These are phyloP conservation scores for Mycena kentingensis DNA, from an alignment of 768 basidiomycete genomes.

Conservation along the genomic window DNA sequence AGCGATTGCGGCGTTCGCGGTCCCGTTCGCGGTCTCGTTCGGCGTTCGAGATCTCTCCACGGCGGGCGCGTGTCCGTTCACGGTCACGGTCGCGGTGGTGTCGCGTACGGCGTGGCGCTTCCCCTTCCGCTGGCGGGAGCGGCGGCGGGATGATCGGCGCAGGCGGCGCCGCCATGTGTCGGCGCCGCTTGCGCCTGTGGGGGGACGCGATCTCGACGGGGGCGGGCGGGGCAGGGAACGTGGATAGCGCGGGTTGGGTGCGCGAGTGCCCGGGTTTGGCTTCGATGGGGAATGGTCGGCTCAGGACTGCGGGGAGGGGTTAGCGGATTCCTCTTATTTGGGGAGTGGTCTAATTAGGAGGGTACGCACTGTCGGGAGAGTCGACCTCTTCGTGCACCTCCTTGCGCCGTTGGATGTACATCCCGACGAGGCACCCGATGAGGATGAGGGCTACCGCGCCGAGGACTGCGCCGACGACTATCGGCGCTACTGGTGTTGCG, in stretches of 20 bases:
- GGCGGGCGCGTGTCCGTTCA: neutral
- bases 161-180: neutral
- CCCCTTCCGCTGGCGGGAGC: too few relatives aligned
- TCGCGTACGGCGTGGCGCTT: neutral
- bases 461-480: neutral
- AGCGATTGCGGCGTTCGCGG: neutral
- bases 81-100: neutral
- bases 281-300: constrained; percentile 7
- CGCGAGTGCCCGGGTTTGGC: constrained; percentile 5
- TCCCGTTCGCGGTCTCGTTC: neutral
- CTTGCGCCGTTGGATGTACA: constrained; percentile 3
- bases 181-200: neutral
- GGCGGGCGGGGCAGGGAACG: neutral
- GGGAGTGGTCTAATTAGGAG: neutral
- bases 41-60: neutral
- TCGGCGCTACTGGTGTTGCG: neutral
- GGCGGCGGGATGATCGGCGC: neutral
- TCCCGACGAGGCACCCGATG: neutral
- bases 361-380: neutral
- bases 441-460: constrained; percentile 1
- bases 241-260: neutral
- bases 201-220: constrained; percentile 1
- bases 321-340: neutral
- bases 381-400: neutral
- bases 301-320: constrained; percentile 2